Conservation (phyloP, 2,329 filamentous ascomycete species). For the Neofusicoccum sp. region DNA sequence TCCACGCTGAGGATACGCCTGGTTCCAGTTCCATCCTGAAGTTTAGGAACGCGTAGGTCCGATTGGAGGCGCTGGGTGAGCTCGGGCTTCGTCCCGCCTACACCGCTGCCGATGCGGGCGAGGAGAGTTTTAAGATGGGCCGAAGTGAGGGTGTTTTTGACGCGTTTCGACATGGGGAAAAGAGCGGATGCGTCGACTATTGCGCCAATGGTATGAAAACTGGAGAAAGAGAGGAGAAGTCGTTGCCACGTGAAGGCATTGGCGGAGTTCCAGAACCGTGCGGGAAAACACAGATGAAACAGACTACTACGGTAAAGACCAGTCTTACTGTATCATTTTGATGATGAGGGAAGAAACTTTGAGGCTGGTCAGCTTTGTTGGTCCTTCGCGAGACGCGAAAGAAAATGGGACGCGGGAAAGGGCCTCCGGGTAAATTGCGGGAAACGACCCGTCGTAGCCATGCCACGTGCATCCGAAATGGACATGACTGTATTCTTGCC, state of each 20-base stretch:
- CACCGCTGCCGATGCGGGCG: conserved; percentile 61
- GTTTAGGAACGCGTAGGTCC: conserved; percentile 31
- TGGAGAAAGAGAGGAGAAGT: background rate
- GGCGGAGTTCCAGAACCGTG: background rate
- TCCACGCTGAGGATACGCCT: conserved; percentile 74
- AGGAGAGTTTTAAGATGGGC: conserved; percentile 62
- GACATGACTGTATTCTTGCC: no score
- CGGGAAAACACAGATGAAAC: background rate
- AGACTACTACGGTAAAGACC: background rate
- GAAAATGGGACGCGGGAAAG: no score
- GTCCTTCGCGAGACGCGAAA: no score
- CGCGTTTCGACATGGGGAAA: background rate
- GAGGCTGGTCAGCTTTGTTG: no score
- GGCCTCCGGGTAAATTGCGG: no score
- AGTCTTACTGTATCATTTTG: no score
- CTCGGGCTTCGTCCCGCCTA: conserved; percentile 61
- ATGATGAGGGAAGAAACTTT: no score
- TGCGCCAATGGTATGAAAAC: background rate
- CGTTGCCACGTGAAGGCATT: background rate
- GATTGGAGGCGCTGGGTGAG: conserved; percentile 56
- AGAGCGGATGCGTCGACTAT: background rate
- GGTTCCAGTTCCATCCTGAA: background rate
- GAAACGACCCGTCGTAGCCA: no score
- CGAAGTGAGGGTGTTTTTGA: conserved; percentile 47
- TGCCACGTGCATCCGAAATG: no score